These are phyloP conservation scores for Carpinus viminea DNA, from an alignment of 306 rosid species.

Conservation along the genomic window DNA sequence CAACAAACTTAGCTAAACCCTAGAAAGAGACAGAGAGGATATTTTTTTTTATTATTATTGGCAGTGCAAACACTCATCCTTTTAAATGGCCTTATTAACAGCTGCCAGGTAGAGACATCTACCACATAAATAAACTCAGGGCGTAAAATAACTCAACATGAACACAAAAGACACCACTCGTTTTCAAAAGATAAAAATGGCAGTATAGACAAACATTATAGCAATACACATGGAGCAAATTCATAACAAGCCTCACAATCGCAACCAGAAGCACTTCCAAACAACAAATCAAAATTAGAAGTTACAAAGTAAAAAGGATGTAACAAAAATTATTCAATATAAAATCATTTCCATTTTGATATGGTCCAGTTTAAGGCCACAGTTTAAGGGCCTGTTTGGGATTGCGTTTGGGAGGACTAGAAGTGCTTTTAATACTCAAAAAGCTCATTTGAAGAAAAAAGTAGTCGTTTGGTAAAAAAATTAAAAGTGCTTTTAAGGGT, in stretches of 20 bases:
- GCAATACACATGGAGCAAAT: background rate
- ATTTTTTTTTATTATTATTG: background rate
- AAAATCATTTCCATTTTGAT: background rate
- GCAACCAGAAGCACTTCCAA: background rate
- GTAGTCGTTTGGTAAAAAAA: no score
- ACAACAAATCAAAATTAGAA: background rate
- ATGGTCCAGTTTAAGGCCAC: background rate
- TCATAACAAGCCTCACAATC: background rate
- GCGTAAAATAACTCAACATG: background rate
- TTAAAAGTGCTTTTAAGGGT: no score
- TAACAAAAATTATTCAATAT: background rate
- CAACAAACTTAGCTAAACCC: constrained; percentile 92
- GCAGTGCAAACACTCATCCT: background rate
- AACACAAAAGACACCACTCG: background rate
- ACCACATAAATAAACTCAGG: background rate
- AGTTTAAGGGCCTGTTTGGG: no score
- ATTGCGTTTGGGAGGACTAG: no score
- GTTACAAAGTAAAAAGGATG: background rate
- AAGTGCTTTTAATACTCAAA: no score
- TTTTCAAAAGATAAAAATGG: no score
- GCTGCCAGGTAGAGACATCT: background rate
- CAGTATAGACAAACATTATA: background rate
- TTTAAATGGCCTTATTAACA: background rate
- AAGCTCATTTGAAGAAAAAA: no score
- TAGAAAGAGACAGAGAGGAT: constrained; percentile 19